Base-by-base conservation (phyloP, 192 early-diverging fungal species). In the Cetraspora pellucida region DNA sequence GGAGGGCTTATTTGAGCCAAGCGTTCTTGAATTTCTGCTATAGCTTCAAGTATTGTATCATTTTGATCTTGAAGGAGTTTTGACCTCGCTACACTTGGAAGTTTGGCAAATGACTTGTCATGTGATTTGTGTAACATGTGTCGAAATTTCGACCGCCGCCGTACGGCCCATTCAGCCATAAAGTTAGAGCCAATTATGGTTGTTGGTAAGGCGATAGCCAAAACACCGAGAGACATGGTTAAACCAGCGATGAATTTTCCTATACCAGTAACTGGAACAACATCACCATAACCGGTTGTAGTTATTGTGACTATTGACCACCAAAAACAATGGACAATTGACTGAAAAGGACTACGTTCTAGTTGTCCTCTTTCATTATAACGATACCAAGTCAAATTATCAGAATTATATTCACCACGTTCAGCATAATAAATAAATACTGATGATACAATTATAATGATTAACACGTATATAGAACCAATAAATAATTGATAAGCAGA, bases 141-240 rank as follows among this genome's bases (percentile, higher is more conserved):
- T 58, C 54, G 73, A 52, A 58, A 47, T 54, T 17, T 63, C 16
- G 77, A 3, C 9, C 74, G 74, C 21, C 50, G 74, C 13, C 23
- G 54, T 43, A 45, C 19, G 0, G 25, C 14, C 86, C 84, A 87
- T 72, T 88, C 87, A 50, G 50, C 79, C 9, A 81, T 80, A 77
- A 88, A 87, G 74, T 87, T 87, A 66, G 84, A 87, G 3, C 85
- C 85, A 23, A 88, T 87, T 54, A 88, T 88, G 1, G 85, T 85
- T 4, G 87, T 85, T 43, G 86, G 87, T 50, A 88, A 79, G 63
- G 84, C 87, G 65, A 88, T 84, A 5, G 82, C 84, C n/a, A 87
- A 81, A 67, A 88, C 82, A 46, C 87, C 87, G 69, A 84, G 77
- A 23, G 85, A 57, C 86, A 88, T 88, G 14, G 87, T 87, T 31